phyloP scores from a whole-genome alignment of 768 basidiomycete genomes.

The Lactarius tabidus region DNA sequence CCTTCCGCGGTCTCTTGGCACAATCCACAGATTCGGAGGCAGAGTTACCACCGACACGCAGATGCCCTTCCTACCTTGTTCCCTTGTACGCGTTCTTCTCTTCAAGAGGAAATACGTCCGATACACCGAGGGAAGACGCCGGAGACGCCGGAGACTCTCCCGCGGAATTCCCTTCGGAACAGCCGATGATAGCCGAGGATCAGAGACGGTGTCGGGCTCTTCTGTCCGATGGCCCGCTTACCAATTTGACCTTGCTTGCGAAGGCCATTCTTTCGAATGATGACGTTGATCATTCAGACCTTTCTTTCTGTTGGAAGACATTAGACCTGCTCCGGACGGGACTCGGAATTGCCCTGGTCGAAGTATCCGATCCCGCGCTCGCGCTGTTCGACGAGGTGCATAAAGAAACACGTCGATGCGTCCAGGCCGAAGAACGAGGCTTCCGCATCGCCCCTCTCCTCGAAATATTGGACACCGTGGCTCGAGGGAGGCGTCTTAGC shows the following conservation, averaged over 20 bases:
- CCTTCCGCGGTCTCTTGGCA: conserved; percentile 2
- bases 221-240: conserved; percentile 9
- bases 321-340: conserved; percentile 10
- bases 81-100: conserved; percentile 3
- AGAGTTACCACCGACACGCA: background rate
- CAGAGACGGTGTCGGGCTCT: background rate
- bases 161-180: background rate
- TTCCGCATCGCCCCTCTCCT: conserved; percentile 3
- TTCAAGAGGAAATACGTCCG: background rate
- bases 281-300: background rate
- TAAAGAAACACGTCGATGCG: background rate
- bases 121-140: too few relatives aligned
- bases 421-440: background rate
- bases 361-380: background rate
- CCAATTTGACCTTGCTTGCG: conserved; percentile 6
- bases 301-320: conserved; percentile 14
- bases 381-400: background rate
- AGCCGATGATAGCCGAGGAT: background rate
- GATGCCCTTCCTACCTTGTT: background rate
- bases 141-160: background rate
- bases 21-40: background rate
- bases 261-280: background rate
- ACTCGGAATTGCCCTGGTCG: background rate
- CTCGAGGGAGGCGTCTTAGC: conserved; percentile 3
- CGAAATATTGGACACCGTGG: background rate